Percentiles rank a stretch among this genome's conserved stretches.
Evolutionary conservation across 2,329 filamentous ascomycete genomes (phyloP).

Genomic region (Fusarium sp.): DNA sequence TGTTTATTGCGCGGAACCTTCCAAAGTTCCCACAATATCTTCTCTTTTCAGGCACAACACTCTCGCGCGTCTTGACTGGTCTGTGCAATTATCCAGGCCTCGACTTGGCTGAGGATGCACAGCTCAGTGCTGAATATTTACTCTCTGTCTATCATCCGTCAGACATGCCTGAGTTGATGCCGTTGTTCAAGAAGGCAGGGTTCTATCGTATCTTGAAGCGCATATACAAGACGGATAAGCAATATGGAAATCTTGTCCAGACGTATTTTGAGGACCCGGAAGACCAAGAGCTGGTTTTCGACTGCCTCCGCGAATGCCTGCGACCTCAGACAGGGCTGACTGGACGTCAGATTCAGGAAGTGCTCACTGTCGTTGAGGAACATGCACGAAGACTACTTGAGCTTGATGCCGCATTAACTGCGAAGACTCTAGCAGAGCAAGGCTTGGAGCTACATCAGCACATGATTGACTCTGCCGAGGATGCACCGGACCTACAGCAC

Average conservation of each 20-base stretch:
- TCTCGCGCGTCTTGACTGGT: slow-evolving; percentile 82
- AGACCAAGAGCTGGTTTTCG: slow-evolving; percentile 79
- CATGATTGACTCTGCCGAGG: slow-evolving; percentile 69
- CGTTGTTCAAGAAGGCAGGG: slow-evolving; percentile 78
- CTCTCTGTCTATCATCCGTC: slow-evolving; percentile 93
- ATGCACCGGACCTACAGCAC: slow-evolving; percentile 74
- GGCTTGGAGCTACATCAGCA: slow-evolving; percentile 72
- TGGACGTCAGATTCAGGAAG: slow-evolving; percentile 76
- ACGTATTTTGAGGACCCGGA: slow-evolving; percentile 87
- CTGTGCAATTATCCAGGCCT: slow-evolving; percentile 85
- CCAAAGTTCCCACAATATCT: slow-evolving; percentile 98
- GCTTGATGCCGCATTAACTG: slow-evolving; percentile 73
- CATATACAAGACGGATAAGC: slow-evolving; percentile 81
- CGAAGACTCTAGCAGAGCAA: slow-evolving; percentile 70
- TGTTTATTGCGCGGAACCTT: slow-evolving; percentile 96
- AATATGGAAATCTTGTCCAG: slow-evolving; percentile 80
- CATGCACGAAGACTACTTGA: slow-evolving; percentile 74
- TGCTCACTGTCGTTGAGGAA: slow-evolving; percentile 72
- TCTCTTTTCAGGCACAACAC: slow-evolving; percentile 84
- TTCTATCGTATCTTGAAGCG: slow-evolving; percentile 95
- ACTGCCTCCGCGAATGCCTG: slow-evolving; percentile 80
- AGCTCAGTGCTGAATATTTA: slow-evolving; percentile 96
- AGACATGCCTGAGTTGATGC: slow-evolving; percentile 79
- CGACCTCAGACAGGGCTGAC: slow-evolving; percentile 69
- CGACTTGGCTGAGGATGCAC: slow-evolving; percentile 89